These are phyloP conservation scores for Picea sitchensis DNA, from an alignment of 75 land plant genomes.

Conservation along the genomic window DNA sequence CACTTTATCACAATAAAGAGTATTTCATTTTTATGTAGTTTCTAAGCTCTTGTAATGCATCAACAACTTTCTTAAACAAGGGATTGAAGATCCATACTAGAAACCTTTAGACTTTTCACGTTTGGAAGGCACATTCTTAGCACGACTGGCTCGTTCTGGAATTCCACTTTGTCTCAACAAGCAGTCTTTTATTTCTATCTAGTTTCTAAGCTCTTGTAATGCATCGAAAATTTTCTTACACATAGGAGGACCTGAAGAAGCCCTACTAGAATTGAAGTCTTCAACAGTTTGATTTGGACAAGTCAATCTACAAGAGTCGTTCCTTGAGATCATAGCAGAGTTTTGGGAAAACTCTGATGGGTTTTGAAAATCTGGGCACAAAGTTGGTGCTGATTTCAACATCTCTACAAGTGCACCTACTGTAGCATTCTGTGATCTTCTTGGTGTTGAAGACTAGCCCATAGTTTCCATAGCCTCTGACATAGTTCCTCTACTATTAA, in stretches of 20 bases:
- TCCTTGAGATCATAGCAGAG: background rate
- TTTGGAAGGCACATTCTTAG: background rate
- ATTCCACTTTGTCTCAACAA: constrained; percentile 30
- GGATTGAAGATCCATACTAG: constrained; percentile 10
- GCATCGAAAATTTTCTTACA: constrained; percentile 68
- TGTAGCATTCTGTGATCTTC: constrained; percentile 76
- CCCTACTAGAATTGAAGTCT: constrained; percentile 8
- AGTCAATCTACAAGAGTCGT: background rate
- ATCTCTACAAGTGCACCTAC: constrained; percentile 79
- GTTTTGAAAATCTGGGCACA: constrained; percentile 44
- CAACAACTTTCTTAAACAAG: constrained; percentile 50
- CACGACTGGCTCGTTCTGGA: background rate
- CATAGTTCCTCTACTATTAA: constrained; percentile 22
- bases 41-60: constrained; percentile 75
- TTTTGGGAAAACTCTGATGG: constrained; percentile 27
- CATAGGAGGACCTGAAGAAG: constrained; percentile 16
- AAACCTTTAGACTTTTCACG: background rate
- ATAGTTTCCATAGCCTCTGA: constrained; percentile 22
- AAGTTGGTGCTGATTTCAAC: constrained; percentile 74
- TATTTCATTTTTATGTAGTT: constrained; percentile 32
- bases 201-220: constrained; percentile 66
- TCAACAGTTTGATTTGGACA: background rate
- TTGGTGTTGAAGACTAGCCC: constrained; percentile 12
- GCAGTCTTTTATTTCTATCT: constrained; percentile 64
- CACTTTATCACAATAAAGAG: constrained; percentile 27